A percentile compares a stretch with the other conserved stretches of the same genome.
Evolutionary conservation across 345 rosid genomes (phyloP).

Genomic region (Euclidium syriacum): DNA sequence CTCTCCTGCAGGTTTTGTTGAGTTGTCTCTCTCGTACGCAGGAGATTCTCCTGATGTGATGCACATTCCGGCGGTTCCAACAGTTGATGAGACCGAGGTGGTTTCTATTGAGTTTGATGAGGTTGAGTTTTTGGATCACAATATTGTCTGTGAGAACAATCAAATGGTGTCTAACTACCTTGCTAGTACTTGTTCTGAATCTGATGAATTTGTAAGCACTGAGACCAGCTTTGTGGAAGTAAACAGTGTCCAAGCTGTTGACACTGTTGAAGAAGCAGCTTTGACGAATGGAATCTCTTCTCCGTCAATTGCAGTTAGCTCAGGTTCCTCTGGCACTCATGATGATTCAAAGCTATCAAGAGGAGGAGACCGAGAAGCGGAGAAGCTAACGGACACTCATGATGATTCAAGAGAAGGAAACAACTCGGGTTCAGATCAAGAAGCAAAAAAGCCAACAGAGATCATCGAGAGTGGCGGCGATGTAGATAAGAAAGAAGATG

Average conservation of each 20-base stretch:
- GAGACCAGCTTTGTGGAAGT: conserved; percentile 40
- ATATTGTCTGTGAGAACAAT: conserved; percentile 79
- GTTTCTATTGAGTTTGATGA: conserved; percentile 51
- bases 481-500: conserved; percentile 22
- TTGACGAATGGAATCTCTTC: conserved; percentile 70
- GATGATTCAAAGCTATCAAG: conserved; percentile 39
- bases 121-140: conserved; percentile 85
- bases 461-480: conserved; percentile 19
- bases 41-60: conserved; percentile 84
- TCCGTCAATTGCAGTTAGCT: conserved; percentile 41
- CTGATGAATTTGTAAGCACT: conserved; percentile 42
- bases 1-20: conserved; percentile 91
- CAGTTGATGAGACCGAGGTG: conserved; percentile 37
- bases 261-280: conserved; percentile 33
- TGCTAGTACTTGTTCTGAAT: conserved; percentile 49
- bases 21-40: conserved; percentile 58
- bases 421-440: conserved; percentile 29
- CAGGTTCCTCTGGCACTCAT: conserved; percentile 32
- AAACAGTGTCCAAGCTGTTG: conserved; percentile 40
- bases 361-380: conserved; percentile 35
- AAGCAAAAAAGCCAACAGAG: conserved; percentile 29
- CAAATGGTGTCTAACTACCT: conserved; percentile 91
- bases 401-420: conserved; percentile 38
- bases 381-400: too few relatives aligned
- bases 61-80: conserved; percentile 41